Percentiles rank a stretch among this genome's conserved stretches.
These are phyloP conservation scores for Talaromyces atroroseus DNA, from an alignment of 2,329 filamentous ascomycete genomes.

Conservation along the genomic window DNA sequence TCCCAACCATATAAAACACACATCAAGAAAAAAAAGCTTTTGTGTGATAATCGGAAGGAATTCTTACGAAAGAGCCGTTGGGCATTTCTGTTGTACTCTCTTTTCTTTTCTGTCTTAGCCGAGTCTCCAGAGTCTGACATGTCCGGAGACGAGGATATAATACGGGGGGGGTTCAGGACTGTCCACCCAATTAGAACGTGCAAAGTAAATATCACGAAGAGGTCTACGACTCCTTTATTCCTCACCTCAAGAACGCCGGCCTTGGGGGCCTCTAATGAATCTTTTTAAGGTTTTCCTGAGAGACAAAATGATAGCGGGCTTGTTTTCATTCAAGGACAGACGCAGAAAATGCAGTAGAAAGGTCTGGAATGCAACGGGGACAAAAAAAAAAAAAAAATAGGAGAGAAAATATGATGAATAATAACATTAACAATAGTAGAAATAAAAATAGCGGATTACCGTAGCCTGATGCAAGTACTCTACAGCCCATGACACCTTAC, in stretches of 20 bases:
- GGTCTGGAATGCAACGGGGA: neutral
- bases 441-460: neutral
- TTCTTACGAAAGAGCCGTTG: conserved; percentile 40
- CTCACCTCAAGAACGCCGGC: neutral
- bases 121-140: conserved; percentile 27
- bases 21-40: neutral
- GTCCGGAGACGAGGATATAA: neutral
- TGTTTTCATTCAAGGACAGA: neutral
- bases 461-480: neutral
- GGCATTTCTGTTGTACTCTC: conserved; percentile 38
- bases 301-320: neutral
- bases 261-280: neutral
- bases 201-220: neutral
- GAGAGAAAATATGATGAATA: neutral
- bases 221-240: neutral
- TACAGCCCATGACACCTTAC: neutral
- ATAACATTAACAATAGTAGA: neutral
- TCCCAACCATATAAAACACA: neutral
- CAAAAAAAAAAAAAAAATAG: neutral
- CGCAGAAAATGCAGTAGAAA: neutral
- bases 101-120: conserved; percentile 24
- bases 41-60: neutral
- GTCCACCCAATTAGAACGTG: neutral
- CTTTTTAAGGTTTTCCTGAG: neutral
- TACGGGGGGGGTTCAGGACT: neutral